Evolutionary conservation across 257 asterid genomes (phyloP), one percentile per base, ranked within the genome.

Genomic region (Przewalskia tangutica): DNA sequence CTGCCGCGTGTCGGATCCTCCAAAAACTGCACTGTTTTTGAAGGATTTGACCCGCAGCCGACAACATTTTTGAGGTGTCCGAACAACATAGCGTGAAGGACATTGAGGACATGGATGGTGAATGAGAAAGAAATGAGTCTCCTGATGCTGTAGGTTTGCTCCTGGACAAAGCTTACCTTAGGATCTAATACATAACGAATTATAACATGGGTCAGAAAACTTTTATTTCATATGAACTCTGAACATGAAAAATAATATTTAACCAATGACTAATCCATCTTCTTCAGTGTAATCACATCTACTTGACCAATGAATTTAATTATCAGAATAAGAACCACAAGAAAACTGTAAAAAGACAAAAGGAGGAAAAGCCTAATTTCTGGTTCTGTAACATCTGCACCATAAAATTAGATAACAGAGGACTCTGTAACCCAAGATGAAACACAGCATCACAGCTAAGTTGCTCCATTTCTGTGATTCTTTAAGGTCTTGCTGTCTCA

Each of bases 391-490:
- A 84, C 92, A 88, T 84, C 90, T 90, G 83, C 58, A 89, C 93
- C 95, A 89, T 81, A 92, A 83, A 40, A 95, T 86, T 40, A 86
- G 82, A 85, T 88, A 95, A 84, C 94, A 91, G 34, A 92, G 88
- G 9, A 91, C 77, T 84, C 98, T 93, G 85, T 93, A 95, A 2
- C 91, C 95, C 50, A 93, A 23, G 64, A 89, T 83, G 84, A 93
- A 95, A 5, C 90, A 86, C 79, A 91, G 18, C 98, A 93, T 93
- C 55, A 95, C 90, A 46, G 64, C 89, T 90, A 95, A 84, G 75
- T 93, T 91, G 46, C 85, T 93, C 98, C 97, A 95, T 60, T 85
- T 95, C 77, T 86, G 88, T 9, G 91, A 85, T 77, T 91, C 87
- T 77, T 85, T 79, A 59, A 95, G 18, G 13, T 95, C 97, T 27